Percentiles rank a stretch among this genome's conserved stretches.
Conservation (phyloP, 2,329 filamentous ascomycete genomes). For the Diplodia intermedia region DNA sequence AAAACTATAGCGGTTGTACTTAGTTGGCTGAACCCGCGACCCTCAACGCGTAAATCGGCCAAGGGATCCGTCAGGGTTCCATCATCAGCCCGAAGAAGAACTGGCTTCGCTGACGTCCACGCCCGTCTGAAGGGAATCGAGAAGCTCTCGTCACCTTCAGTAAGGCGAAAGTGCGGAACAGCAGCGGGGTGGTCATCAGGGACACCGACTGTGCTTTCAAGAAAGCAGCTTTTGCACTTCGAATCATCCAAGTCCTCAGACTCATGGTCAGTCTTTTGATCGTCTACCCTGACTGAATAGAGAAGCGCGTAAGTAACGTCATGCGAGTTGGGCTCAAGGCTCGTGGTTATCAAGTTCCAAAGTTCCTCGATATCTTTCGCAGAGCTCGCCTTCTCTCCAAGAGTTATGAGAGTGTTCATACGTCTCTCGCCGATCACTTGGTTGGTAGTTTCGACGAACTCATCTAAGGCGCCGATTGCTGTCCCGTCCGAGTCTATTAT, state of each 20-base stretch:
- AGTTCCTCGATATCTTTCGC: constrained; percentile 17
- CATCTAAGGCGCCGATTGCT: constrained; percentile 28
- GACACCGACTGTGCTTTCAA: constrained; percentile 29
- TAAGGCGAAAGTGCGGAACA: constrained; percentile 12
- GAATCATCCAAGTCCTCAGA: not conserved
- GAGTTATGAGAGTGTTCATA: constrained; percentile 22
- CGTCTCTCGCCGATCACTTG: constrained; percentile 28
- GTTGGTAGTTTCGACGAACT: constrained; percentile 29
- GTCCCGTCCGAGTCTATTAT: constrained; percentile 27
- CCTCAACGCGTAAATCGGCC: not conserved
- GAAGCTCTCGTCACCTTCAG: constrained; percentile 23
- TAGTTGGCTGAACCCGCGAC: constrained; percentile 21
- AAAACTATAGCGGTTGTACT: constrained; percentile 19
- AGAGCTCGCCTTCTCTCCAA: constrained; percentile 28
- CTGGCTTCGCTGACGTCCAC: constrained; percentile 31
- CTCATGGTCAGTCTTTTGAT: not conserved
- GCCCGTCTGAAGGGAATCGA: constrained; percentile 23
- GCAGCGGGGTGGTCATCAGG: constrained; percentile 12
- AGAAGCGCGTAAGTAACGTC: constrained; percentile 27
- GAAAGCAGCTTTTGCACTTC: constrained; percentile 16
- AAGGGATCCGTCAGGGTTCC: not conserved
- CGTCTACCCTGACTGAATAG: constrained; percentile 20
- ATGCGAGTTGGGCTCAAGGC: constrained; percentile 28
- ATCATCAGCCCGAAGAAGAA: not conserved
- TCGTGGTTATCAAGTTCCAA: constrained; percentile 14